Conservation (phyloP, 148 eudicot species). For the Persicaria tinctoria region DNA sequence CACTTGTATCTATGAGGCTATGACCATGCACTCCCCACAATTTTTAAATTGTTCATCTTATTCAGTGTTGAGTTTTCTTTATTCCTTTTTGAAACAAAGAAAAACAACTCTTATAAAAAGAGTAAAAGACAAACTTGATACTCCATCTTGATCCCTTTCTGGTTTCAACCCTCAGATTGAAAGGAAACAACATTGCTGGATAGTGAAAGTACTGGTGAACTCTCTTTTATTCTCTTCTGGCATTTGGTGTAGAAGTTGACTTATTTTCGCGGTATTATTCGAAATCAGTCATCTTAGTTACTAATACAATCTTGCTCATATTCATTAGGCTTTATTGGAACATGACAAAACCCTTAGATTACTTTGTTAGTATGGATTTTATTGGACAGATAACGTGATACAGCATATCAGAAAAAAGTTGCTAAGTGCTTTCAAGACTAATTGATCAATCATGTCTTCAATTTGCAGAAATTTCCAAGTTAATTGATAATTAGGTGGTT, state of each 20-base stretch:
- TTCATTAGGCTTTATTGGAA: background rate
- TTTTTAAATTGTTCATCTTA: background rate
- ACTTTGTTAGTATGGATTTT: background rate
- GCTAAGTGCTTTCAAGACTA: background rate
- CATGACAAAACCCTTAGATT: background rate
- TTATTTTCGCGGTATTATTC: background rate
- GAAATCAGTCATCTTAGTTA: background rate
- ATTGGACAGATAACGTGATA: background rate
- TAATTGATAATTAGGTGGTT: background rate
- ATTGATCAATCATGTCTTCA: background rate
- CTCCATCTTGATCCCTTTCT: background rate
- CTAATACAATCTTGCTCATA: background rate
- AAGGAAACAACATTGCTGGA: background rate
- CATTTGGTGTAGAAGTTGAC: background rate
- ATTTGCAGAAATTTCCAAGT: background rate
- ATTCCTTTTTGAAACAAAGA: background rate
- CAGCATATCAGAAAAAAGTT: background rate
- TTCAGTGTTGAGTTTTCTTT: constrained; percentile 4
- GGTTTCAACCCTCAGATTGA: too few relatives aligned
- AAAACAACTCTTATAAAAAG: background rate
- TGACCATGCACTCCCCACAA: background rate
- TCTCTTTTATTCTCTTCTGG: background rate
- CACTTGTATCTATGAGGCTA: background rate
- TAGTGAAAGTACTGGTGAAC: background rate
- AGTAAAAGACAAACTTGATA: background rate